A percentile compares a stretch with the other conserved stretches of the same genome.
Conservation (phyloP, 2,329 filamentous ascomycete species). For the Monascus ruber region DNA sequence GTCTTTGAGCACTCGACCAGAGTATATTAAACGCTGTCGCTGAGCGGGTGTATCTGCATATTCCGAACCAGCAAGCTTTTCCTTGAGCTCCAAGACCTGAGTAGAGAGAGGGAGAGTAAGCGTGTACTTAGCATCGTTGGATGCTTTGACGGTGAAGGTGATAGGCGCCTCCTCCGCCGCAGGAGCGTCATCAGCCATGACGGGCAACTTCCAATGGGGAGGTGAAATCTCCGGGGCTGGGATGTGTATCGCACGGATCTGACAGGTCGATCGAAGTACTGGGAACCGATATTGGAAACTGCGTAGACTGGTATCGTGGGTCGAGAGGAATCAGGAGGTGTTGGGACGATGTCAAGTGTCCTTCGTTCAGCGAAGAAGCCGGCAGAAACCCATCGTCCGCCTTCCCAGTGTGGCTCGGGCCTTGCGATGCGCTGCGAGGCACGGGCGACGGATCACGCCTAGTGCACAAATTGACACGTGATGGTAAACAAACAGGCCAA, state of each 20-base stretch:
- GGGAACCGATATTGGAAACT: not conserved
- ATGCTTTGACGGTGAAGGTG: slow-evolving; percentile 97
- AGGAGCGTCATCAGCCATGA: slow-evolving; percentile 31
- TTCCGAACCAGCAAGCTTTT: slow-evolving; percentile 68
- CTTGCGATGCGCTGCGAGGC: no score
- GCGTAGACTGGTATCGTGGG: not conserved
- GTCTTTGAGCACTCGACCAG: slow-evolving; percentile 92
- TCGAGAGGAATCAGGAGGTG: no score
- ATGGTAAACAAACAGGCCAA: slow-evolving; percentile 10
- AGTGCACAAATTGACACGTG: not conserved
- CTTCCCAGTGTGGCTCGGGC: not conserved
- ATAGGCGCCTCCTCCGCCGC: slow-evolving; percentile 58
- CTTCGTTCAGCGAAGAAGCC: slow-evolving; percentile 13
- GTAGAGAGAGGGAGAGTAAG: slow-evolving; percentile 69
- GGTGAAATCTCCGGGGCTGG: not conserved
- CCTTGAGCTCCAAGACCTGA: slow-evolving; percentile 77
- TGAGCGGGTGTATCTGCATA: slow-evolving; percentile 79
- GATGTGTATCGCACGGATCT: no score
- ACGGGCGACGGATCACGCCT: no score
- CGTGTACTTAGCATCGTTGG: slow-evolving; percentile 73
- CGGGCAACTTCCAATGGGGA: slow-evolving; percentile 1
- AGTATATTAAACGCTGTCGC: slow-evolving; percentile 92
- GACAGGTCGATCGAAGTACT: no score
- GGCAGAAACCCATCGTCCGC: slow-evolving; percentile 27
- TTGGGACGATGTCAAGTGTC: no score